Evolutionary conservation across 2,329 filamentous ascomycete species (phyloP).

Genomic region (Curvularia sp.): DNA sequence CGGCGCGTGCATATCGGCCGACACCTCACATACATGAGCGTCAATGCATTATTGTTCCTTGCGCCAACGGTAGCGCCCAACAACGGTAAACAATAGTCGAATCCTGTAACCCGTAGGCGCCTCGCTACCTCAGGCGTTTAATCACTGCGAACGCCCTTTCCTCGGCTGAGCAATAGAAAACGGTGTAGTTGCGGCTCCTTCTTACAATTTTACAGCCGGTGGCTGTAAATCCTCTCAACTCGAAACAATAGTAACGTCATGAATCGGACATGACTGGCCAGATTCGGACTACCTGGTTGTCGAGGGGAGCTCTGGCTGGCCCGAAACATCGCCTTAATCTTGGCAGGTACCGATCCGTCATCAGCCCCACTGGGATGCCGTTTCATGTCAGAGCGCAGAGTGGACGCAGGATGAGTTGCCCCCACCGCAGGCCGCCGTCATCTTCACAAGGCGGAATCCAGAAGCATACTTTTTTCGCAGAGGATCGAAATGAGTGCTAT

Average conservation of each 20-base stretch:
- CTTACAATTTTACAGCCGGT: slow-evolving; percentile 1
- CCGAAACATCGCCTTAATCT: slow-evolving; percentile 20
- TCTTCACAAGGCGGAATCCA: slow-evolving; percentile 16
- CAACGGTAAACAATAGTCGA: not conserved
- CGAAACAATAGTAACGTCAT: slow-evolving; percentile 10
- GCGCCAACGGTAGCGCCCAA: not conserved
- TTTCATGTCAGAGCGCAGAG: slow-evolving; percentile 25
- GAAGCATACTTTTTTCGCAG: slow-evolving; percentile 8
- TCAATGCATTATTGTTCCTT: not conserved
- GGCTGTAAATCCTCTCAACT: slow-evolving; percentile 1
- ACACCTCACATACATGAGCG: not conserved
- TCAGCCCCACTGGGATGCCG: slow-evolving; percentile 25
- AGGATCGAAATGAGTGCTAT: slow-evolving; percentile 10
- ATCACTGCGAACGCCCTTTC: not conserved
- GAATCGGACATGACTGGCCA: not conserved
- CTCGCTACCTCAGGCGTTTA: not conserved
- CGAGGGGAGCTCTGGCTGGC: slow-evolving; percentile 7
- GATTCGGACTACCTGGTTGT: not conserved
- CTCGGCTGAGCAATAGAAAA: not conserved
- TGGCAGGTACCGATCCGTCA: slow-evolving; percentile 23
- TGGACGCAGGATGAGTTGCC: slow-evolving; percentile 23
- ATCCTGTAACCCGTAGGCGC: not conserved
- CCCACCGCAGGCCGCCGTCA: slow-evolving; percentile 21
- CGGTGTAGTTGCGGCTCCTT: not conserved
- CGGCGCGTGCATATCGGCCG: not conserved